Percentiles rank a stretch among this genome's conserved stretches.
Conservation (phyloP, 2,329 filamentous ascomycete species). For the Colletotrichum australisinense region DNA sequence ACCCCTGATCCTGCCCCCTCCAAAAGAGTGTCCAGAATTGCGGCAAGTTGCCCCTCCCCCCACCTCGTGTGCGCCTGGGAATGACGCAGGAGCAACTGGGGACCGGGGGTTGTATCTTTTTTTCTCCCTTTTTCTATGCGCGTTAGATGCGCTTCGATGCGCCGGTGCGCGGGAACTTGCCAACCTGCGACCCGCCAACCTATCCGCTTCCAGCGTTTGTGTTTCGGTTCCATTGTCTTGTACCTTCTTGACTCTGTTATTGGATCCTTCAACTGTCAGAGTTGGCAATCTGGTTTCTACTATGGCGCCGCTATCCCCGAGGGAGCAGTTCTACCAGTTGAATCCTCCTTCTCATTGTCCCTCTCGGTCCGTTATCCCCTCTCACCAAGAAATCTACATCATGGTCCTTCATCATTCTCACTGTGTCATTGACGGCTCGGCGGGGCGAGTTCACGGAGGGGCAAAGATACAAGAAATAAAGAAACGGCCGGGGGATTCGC, state of each 20-base stretch:
- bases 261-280: neutral
- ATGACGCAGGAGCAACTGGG: constrained; percentile 17
- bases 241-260: too few species aligned
- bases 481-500: neutral
- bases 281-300: neutral
- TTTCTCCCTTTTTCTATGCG: neutral
- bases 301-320: neutral
- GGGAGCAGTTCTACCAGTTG: constrained; percentile 7
- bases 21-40: too few species aligned
- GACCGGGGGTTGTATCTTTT: neutral
- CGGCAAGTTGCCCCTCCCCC: constrained; percentile 27
- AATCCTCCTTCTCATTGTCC: too few species aligned
- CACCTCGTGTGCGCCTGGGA: constrained; percentile 25
- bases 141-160: neutral
- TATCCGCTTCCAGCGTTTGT: constrained; percentile 15
- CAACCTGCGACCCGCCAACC: neutral
- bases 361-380: neutral
- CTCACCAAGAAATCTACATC: too few species aligned
- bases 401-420: neutral
- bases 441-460: too few species aligned
- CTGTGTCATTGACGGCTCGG: neutral
- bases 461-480: neutral
- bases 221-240: neutral
- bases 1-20: neutral
- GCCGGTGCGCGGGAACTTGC: neutral